phyloP scores from a whole-genome alignment of 208 protist species.

The Acanthamoeba royreba region DNA sequence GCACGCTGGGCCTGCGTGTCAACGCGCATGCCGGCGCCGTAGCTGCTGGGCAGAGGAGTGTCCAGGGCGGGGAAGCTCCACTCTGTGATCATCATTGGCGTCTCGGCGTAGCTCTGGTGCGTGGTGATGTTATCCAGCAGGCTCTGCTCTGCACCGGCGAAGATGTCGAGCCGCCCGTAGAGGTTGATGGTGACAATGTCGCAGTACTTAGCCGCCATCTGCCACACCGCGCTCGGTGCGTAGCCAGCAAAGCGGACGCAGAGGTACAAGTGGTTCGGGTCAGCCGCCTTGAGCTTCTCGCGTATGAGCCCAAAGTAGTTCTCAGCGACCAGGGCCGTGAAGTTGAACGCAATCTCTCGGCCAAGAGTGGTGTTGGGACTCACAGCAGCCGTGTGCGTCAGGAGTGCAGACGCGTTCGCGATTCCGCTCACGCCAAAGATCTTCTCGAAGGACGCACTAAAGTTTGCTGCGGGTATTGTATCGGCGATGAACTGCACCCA shows the following conservation, averaged over 20 bases:
- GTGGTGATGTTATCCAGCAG: background rate
- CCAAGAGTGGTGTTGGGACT: background rate
- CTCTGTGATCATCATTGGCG: slow-evolving; percentile 24
- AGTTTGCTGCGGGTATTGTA: background rate
- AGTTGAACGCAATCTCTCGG: background rate
- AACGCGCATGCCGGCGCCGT: slow-evolving; percentile 27
- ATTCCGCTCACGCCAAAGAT: background rate
- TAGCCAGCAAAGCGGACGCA: background rate
- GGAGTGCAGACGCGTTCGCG: background rate
- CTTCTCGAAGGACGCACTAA: background rate
- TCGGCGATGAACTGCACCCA: background rate
- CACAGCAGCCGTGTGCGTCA: background rate
- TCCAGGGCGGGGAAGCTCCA: slow-evolving; percentile 8
- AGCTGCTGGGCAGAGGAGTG: background rate
- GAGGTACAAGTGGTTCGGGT: slow-evolving; percentile 35
- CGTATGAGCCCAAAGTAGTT: background rate
- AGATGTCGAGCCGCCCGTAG: background rate
- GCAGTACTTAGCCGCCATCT: slow-evolving; percentile 33
- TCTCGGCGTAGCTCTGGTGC: background rate
- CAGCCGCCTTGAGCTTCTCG: background rate
- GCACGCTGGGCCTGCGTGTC: background rate
- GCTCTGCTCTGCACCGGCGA: background rate
- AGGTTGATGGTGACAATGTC: slow-evolving; percentile 27
- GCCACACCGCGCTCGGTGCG: background rate
- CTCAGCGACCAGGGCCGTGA: background rate